phyloP scores from a whole-genome alignment of 2,329 filamentous ascomycete species.

The Phyllosticta capitalensis region DNA sequence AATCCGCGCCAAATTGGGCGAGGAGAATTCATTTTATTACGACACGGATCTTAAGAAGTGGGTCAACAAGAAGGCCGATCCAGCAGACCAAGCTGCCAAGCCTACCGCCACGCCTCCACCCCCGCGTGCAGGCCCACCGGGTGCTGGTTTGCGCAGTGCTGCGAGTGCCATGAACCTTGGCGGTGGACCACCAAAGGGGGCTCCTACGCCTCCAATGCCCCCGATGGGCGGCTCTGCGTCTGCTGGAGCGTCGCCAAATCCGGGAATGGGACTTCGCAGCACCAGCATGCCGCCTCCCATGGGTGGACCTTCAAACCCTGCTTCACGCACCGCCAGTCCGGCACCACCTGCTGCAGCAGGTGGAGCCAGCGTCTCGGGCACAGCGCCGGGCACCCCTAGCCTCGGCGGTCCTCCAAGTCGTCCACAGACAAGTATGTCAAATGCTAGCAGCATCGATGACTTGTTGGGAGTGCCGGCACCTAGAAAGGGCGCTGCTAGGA shows the following conservation, averaged over 20 bases:
- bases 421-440: constrained; percentile 74
- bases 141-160: constrained; percentile 43
- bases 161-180: constrained; percentile 39
- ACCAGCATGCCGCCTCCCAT: constrained; percentile 29
- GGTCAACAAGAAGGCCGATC: constrained; percentile 87
- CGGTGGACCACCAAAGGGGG: constrained; percentile 11
- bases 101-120: constrained; percentile 62
- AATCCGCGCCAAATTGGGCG: constrained; percentile 89
- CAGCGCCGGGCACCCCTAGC: constrained; percentile 13
- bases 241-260: neutral
- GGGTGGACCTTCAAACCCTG: constrained; percentile 13
- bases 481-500: constrained; percentile 53
- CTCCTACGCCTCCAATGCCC: neutral
- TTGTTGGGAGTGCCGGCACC: constrained; percentile 66
- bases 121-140: constrained; percentile 45
- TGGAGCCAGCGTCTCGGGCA: neutral
- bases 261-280: constrained; percentile 12
- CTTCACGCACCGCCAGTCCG: constrained; percentile 24
- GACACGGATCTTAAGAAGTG: constrained; percentile 95
- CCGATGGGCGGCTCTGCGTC: neutral
- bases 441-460: constrained; percentile 92
- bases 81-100: constrained; percentile 50
- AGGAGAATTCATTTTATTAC: constrained; percentile 86
- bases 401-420: constrained; percentile 24
- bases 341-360: constrained; percentile 15